These are phyloP conservation scores for Monosporascus cannonballus DNA, from an alignment of 2,329 filamentous ascomycete species.

Conservation along the genomic window DNA sequence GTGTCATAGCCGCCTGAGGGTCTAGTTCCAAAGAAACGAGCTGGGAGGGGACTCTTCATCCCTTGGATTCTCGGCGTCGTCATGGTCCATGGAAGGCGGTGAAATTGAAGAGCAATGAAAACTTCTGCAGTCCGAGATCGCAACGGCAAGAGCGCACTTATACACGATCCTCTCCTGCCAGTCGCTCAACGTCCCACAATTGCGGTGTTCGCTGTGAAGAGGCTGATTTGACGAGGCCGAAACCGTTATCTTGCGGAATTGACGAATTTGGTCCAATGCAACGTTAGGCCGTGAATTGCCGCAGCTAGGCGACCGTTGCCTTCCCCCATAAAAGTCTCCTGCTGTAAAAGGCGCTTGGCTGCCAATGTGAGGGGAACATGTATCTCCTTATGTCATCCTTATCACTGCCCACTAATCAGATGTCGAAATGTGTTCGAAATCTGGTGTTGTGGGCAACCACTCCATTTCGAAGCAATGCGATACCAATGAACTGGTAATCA, in stretches of 20 bases:
- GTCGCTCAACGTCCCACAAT: background rate
- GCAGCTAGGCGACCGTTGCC: background rate
- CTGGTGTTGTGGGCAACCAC: too few relatives aligned
- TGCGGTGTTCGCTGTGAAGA: background rate
- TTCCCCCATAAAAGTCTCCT: too few relatives aligned
- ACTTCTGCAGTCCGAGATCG: background rate
- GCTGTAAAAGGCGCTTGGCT: too few relatives aligned
- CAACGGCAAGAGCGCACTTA: background rate
- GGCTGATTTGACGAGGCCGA: background rate
- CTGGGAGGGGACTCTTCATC: background rate
- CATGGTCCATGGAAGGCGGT: background rate
- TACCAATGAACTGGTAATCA: too few relatives aligned
- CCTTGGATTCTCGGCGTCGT: background rate
- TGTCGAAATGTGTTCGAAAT: too few relatives aligned
- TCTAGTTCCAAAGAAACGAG: too few relatives aligned
- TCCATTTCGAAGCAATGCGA: too few relatives aligned
- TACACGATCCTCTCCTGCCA: background rate
- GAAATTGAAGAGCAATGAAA: background rate
- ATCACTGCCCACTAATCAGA: too few relatives aligned
- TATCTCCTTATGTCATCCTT: too few relatives aligned
- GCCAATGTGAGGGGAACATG: too few relatives aligned
- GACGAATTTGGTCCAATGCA: background rate
- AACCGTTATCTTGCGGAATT: background rate
- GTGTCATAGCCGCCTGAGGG: background rate
- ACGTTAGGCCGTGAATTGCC: background rate